These are phyloP conservation scores for Monosporascus sp. DNA, from an alignment of 2,329 filamentous ascomycete species.

Conservation along the genomic window DNA sequence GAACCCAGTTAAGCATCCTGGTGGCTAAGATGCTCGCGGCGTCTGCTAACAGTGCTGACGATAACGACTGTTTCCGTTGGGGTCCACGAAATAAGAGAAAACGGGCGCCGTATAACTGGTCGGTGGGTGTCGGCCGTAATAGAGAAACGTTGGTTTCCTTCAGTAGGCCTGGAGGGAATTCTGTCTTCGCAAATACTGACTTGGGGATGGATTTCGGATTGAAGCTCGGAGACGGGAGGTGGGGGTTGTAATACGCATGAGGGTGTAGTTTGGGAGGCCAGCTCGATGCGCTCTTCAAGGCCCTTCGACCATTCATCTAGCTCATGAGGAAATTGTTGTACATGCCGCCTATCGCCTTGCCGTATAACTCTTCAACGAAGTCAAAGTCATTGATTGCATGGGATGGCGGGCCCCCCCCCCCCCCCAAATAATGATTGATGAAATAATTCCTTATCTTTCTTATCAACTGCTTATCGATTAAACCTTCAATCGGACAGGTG, in stretches of 20 bases:
- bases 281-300: neutral
- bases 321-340: neutral
- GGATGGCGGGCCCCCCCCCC: too few relatives aligned
- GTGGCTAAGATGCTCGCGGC: neutral
- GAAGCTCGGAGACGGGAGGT: neutral
- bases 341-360: neutral
- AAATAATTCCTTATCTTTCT: too few relatives aligned
- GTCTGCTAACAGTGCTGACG: neutral
- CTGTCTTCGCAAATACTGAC: conserved; percentile 6
- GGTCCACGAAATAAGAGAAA: conserved; percentile 6
- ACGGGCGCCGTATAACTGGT: conserved; percentile 1
- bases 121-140: conserved; percentile 2
- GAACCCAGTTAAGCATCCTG: conserved; percentile 67
- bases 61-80: neutral
- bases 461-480: neutral
- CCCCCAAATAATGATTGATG: too few relatives aligned
- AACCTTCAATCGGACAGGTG: too few relatives aligned
- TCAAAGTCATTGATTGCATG: too few relatives aligned
- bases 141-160: conserved; percentile 2
- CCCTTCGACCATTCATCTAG: conserved; percentile 7
- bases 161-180: conserved; percentile 11
- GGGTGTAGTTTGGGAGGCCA: neutral
- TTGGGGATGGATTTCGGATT: neutral
- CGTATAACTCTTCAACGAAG: neutral
- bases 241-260: conserved; percentile 1